Evolutionary conservation across 2,329 filamentous ascomycete genomes (phyloP), one percentile per base, ranked within the genome.

Genomic region (Ceratocystis cacaofunesta): DNA sequence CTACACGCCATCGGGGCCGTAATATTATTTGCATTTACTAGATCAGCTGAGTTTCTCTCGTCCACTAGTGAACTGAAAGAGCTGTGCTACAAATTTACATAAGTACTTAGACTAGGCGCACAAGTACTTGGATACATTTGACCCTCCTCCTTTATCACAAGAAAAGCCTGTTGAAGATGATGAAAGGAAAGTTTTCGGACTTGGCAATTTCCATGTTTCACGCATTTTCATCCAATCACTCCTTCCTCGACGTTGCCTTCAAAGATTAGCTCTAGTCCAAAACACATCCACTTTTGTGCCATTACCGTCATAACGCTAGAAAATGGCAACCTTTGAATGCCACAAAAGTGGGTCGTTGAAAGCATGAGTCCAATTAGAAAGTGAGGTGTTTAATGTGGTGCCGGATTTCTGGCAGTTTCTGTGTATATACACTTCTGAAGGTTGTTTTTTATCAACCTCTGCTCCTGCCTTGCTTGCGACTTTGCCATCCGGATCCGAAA

Each of bases 351-450:
- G 55, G 22, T n/a, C 55, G 6, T 4, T 19, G n/a, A 12, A n/a
- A 3, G 28, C 17, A n/a, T 6, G 15, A 2, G 5, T 17, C 55
- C 28, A 58, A 58, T 58, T 8, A 19, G 28, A 28, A 12, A 7
- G 15, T 36, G 25, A 58, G 30, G 55, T 32, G 55, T 19, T 58
- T 58, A 22, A 15, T 19, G 55, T 15, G 25, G 25, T 25, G 55
- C 55, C 55, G 30, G 5, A 32, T 58, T 58, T 58, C 55, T 58
- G 55, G 7, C 46, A 25, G 50, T 15, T 55, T 55, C 19, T 55
- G 25, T 58, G 55, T 58, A 22, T 58, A 15, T 58, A 58, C 55
- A 58, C 55, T 58, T 58, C 55, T 58, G 55, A n/a, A 22, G 55
- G 55, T 52, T 50, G 7, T 10, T 50, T 50, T 50, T 50, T 50